Evolutionary conservation across 495 filamentous ascomycete species (phyloP).

Genomic region (Rusavskia elegans): DNA sequence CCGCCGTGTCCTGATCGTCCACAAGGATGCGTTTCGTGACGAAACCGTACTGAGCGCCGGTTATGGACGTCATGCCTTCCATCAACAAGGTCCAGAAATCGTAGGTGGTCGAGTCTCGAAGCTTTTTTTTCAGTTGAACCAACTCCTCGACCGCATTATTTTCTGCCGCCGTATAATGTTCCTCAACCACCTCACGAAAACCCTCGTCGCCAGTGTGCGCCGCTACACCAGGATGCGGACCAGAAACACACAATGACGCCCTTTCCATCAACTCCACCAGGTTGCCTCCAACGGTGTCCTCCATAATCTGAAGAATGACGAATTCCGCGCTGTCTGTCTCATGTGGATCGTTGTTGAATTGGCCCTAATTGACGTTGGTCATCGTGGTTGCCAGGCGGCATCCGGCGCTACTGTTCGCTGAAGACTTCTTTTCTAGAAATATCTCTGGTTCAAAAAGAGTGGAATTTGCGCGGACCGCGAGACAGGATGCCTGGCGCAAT

Average conservation of each 20-base stretch:
- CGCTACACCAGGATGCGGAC: conserved; percentile 20
- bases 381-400: not conserved
- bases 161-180: conserved; percentile 36
- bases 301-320: conserved; percentile 2
- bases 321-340: not conserved
- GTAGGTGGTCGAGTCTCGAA: conserved; percentile 37
- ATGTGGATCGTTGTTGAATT: not conserved
- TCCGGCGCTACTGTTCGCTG: not conserved
- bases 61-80: conserved; percentile 48
- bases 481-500: too few relatives aligned
- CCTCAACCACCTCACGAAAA: conserved; percentile 28
- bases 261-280: conserved; percentile 13
- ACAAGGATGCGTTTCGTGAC: conserved; percentile 48
- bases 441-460: too few relatives aligned
- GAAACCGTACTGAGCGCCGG: conserved; percentile 55
- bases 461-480: too few relatives aligned
- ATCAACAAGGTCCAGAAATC: conserved; percentile 54
- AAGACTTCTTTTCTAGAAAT: too few relatives aligned
- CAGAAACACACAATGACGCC: conserved; percentile 28
- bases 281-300: conserved; percentile 1
- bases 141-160: conserved; percentile 46
- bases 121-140: conserved; percentile 42
- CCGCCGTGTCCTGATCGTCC: conserved; percentile 34
- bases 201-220: conserved; percentile 33
- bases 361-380: not conserved